A percentile compares a stretch with the other conserved stretches of the same genome.
These are phyloP conservation scores for Astrephomene gubernaculifera DNA, from an alignment of 139 green algal genomes.

Conservation along the genomic window DNA sequence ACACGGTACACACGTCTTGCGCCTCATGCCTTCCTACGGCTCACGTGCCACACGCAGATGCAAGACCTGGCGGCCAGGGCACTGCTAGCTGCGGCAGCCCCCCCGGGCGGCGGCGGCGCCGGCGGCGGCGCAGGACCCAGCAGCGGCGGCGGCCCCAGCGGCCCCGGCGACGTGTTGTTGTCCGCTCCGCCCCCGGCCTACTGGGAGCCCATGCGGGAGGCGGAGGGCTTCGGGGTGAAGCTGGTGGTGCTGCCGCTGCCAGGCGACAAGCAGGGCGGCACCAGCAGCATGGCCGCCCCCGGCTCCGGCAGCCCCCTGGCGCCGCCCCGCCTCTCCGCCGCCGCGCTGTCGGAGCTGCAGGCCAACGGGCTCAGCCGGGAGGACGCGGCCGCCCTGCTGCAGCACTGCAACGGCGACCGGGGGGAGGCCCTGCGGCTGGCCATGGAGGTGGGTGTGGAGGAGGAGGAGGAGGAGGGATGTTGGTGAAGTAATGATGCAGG, in stretches of 20 bases:
- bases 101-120: not conserved
- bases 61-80: slow-evolving; percentile 18
- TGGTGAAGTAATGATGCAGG: too few relatives aligned
- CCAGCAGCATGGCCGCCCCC: not conserved
- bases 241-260: slow-evolving; percentile 37
- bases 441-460: not conserved
- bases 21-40: too few relatives aligned
- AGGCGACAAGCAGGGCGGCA: slow-evolving; percentile 2
- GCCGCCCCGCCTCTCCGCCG: not conserved
- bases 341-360: not conserved
- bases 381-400: slow-evolving; percentile 15
- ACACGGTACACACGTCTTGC: too few relatives aligned
- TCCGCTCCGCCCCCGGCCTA: not conserved
- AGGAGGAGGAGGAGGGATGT: too few relatives aligned
- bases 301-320: not conserved
- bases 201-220: slow-evolving; percentile 22
- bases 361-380: slow-evolving; percentile 21
- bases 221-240: not conserved
- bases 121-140: not conserved
- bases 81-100: not conserved
- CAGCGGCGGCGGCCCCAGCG: not conserved
- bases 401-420: not conserved
- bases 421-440: slow-evolving; percentile 6
- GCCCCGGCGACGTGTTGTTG: not conserved
- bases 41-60: not conserved